Conservation (phyloP, 2,329 filamentous ascomycete species). For the Westerdykella ornata region DNA sequence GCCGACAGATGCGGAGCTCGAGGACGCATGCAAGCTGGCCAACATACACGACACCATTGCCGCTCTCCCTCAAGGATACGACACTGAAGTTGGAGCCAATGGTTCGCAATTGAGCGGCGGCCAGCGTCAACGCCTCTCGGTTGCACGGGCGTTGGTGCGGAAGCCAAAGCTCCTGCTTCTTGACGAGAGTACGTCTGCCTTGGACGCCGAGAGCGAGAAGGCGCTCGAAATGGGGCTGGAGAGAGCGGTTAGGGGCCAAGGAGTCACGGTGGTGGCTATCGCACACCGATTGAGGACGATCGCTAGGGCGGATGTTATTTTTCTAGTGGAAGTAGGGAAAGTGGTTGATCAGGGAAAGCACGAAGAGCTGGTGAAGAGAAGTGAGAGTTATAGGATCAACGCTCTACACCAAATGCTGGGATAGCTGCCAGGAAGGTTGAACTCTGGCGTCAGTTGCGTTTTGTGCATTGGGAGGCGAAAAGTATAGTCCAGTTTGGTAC, state of each 20-base stretch:
- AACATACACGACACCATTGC: slow-evolving; percentile 65
- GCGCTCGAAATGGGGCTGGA: slow-evolving; percentile 39
- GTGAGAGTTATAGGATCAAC: slow-evolving; percentile 46
- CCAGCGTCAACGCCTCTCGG: slow-evolving; percentile 40
- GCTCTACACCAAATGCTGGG: slow-evolving; percentile 46
- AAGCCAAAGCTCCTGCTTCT: slow-evolving; percentile 39
- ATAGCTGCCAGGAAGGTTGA: slow-evolving; percentile 4
- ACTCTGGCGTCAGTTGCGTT: background rate
- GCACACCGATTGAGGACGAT: slow-evolving; percentile 41
- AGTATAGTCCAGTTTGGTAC: no score
- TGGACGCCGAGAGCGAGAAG: slow-evolving; percentile 40
- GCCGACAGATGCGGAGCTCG: slow-evolving; percentile 55
- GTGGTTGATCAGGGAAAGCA: slow-evolving; percentile 47
- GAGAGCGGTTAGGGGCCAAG: slow-evolving; percentile 27
- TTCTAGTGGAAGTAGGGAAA: slow-evolving; percentile 44
- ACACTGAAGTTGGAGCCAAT: slow-evolving; percentile 47
- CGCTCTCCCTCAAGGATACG: slow-evolving; percentile 57
- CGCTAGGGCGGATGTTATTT: slow-evolving; percentile 39
- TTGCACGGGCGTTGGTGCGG: slow-evolving; percentile 40
- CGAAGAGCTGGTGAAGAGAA: slow-evolving; percentile 44
- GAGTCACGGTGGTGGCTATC: slow-evolving; percentile 41
- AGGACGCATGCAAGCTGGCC: slow-evolving; percentile 59
- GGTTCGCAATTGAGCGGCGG: slow-evolving; percentile 40
- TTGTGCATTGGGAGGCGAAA: background rate
- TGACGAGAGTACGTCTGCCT: slow-evolving; percentile 40